phyloP scores from a whole-genome alignment of 768 basidiomycete species.

The Suillus tomentosus region DNA sequence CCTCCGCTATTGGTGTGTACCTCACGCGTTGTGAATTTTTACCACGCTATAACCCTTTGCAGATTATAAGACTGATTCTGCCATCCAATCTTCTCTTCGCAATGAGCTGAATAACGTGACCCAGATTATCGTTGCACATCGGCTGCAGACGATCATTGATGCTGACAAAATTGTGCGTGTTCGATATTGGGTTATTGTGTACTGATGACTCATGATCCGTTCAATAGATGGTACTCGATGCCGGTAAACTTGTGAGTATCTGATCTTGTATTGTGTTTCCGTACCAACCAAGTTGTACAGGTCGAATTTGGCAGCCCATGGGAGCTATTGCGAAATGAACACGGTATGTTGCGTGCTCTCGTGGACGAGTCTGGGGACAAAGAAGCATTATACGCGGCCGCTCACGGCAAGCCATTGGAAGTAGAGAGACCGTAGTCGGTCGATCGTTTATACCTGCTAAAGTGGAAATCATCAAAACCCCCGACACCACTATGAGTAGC shows the following conservation, averaged over 20 bases:
- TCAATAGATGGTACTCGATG: slow-evolving; percentile 46
- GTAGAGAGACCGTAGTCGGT: background rate
- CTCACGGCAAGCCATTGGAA: slow-evolving; percentile 1
- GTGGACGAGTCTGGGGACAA: slow-evolving; percentile 62
- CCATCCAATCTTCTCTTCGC: slow-evolving; percentile 59
- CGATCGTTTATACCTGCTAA: background rate
- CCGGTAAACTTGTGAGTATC: slow-evolving; percentile 40
- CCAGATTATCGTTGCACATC: slow-evolving; percentile 60
- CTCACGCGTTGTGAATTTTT: background rate
- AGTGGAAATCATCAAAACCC: background rate
- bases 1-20: slow-evolving; percentile 11
- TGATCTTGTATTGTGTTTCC: background rate
- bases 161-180: slow-evolving; percentile 55
- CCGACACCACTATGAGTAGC: too few species aligned
- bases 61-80: slow-evolving; percentile 59
- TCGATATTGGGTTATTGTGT: slow-evolving; percentile 7
- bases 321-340: slow-evolving; percentile 51
- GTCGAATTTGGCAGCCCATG: slow-evolving; percentile 55
- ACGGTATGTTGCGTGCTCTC: slow-evolving; percentile 52
- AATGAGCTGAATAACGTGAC: slow-evolving; percentile 48
- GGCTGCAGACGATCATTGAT: slow-evolving; percentile 60
- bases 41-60: background rate
- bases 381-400: slow-evolving; percentile 47
- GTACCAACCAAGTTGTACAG: slow-evolving; percentile 18
- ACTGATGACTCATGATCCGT: background rate